A percentile compares a stretch with the other conserved stretches of the same genome.
Evolutionary conservation across 306 rosid species (phyloP).

Genomic region (Gleditsia sinensis): DNA sequence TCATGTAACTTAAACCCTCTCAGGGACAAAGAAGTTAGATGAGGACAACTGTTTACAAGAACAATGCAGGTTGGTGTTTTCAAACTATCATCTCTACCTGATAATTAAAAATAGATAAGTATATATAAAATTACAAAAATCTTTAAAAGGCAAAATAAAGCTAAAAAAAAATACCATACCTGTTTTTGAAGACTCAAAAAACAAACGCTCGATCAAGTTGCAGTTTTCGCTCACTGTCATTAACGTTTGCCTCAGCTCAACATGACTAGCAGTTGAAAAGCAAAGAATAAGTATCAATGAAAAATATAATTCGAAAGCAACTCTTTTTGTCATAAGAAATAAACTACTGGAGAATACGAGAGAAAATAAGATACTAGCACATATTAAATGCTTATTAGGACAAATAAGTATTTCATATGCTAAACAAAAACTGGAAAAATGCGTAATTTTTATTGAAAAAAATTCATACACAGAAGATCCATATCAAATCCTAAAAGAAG

Average conservation of each 20-base stretch:
- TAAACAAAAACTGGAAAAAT: background rate
- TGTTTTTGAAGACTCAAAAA: slow-evolving; percentile 91
- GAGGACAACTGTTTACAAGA: slow-evolving; percentile 77
- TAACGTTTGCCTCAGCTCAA: slow-evolving; percentile 93
- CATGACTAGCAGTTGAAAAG: slow-evolving; percentile 59
- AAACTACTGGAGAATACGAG: slow-evolving; percentile 27
- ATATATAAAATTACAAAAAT: background rate
- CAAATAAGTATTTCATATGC: background rate
- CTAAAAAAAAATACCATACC: slow-evolving; percentile 50
- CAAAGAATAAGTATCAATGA: slow-evolving; percentile 16
- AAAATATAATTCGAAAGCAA: slow-evolving; percentile 15
- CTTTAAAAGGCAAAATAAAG: slow-evolving; percentile 20
- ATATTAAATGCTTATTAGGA: slow-evolving; percentile 1
- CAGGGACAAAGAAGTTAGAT: slow-evolving; percentile 81
- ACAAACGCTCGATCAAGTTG: slow-evolving; percentile 81
- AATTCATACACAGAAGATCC: background rate
- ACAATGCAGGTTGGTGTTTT: slow-evolving; percentile 76
- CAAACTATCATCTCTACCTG: slow-evolving; percentile 99
- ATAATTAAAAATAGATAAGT: slow-evolving; percentile 45
- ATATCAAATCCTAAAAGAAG: slow-evolving; percentile 1
- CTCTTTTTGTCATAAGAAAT: slow-evolving; percentile 18
- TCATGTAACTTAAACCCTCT: slow-evolving; percentile 97
- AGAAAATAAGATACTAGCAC: background rate
- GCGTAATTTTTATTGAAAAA: background rate
- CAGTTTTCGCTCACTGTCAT: slow-evolving; percentile 83